These are phyloP conservation scores for Hansenula sp. DNA, from an alignment of 1,139 yeast species.

Conservation along the genomic window DNA sequence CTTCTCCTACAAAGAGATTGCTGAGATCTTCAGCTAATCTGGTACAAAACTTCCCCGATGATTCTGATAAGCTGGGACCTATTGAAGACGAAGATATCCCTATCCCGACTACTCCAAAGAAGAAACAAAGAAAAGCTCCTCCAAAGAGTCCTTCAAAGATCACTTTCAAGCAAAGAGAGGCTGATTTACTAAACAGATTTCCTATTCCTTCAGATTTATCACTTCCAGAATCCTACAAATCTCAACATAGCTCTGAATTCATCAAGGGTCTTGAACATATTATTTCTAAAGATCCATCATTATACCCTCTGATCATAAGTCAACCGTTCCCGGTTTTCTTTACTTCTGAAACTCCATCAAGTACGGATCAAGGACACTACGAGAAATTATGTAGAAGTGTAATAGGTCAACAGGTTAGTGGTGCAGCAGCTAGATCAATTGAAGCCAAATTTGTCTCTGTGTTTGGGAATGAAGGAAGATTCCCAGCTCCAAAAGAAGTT, in stretches of 20 bases:
- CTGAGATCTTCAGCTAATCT: not conserved
- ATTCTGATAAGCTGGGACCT: not conserved
- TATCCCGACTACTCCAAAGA: not conserved
- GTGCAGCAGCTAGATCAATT: slow-evolving; percentile 73
- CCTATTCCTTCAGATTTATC: slow-evolving; percentile 5
- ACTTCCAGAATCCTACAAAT: slow-evolving; percentile 38
- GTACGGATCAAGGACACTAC: slow-evolving; percentile 30
- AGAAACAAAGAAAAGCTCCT: not conserved
- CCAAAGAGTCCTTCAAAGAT: not conserved
- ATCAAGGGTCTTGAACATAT: slow-evolving; percentile 38
- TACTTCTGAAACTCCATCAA: slow-evolving; percentile 11
- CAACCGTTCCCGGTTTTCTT: slow-evolving; percentile 24
- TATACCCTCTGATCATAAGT: slow-evolving; percentile 28
- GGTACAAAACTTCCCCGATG: not conserved
- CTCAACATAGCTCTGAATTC: slow-evolving; percentile 40
- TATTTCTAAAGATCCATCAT: slow-evolving; percentile 38
- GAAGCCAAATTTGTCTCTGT: slow-evolving; percentile 41
- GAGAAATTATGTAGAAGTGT: slow-evolving; percentile 46
- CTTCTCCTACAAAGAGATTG: not conserved
- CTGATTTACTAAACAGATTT: not conserved
- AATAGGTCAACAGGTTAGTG: slow-evolving; percentile 81
- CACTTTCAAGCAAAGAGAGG: not conserved
- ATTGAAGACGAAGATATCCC: slow-evolving; percentile 1
- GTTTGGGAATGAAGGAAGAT: slow-evolving; percentile 25
- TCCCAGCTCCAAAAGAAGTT: slow-evolving; percentile 53